These are phyloP conservation scores for Ramicandelaber brevisporus DNA, from an alignment of 192 early-diverging fungal species.

Conservation along the genomic window DNA sequence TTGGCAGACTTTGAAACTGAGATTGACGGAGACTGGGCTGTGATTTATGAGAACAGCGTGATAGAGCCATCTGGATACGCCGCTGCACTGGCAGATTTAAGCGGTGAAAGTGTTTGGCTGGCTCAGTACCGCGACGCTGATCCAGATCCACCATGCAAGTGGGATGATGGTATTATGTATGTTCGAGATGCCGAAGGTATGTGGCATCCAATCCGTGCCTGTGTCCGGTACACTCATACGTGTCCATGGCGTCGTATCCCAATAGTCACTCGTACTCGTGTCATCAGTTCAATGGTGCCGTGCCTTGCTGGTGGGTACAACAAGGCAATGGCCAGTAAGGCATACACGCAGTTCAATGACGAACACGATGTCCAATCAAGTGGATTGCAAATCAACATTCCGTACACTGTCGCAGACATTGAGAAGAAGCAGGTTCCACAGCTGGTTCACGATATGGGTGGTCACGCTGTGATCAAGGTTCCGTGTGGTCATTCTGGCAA, in stretches of 20 bases:
- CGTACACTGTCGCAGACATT: constrained; percentile 70
- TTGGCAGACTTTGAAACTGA: too few species aligned
- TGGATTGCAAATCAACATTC: constrained; percentile 46
- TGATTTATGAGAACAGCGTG: constrained; percentile 65
- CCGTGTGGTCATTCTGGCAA: constrained; percentile 75
- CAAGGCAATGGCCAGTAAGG: constrained; percentile 71
- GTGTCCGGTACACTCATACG: constrained; percentile 67
- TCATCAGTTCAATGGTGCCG: constrained; percentile 57
- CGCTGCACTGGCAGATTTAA: constrained; percentile 47
- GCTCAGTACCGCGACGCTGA: constrained; percentile 49
- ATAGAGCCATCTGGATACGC: constrained; percentile 76
- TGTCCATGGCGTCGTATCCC: constrained; percentile 75
- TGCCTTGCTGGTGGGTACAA: constrained; percentile 72
- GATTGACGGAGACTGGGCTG: too few species aligned
- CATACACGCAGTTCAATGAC: constrained; percentile 63
- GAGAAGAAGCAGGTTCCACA: constrained; percentile 53
- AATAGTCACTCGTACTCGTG: constrained; percentile 39
- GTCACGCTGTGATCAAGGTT: constrained; percentile 59
- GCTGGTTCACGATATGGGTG: constrained; percentile 63
- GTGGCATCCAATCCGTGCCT: constrained; percentile 67
- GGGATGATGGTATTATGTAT: constrained; percentile 46
- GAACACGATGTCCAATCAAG: constrained; percentile 39
- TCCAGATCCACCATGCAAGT: constrained; percentile 45
- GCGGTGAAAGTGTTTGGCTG: constrained; percentile 50
- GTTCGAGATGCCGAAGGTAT: constrained; percentile 32